Base-by-base conservation (phyloP, 129 eudicot species). In the Mikania micrantha region DNA sequence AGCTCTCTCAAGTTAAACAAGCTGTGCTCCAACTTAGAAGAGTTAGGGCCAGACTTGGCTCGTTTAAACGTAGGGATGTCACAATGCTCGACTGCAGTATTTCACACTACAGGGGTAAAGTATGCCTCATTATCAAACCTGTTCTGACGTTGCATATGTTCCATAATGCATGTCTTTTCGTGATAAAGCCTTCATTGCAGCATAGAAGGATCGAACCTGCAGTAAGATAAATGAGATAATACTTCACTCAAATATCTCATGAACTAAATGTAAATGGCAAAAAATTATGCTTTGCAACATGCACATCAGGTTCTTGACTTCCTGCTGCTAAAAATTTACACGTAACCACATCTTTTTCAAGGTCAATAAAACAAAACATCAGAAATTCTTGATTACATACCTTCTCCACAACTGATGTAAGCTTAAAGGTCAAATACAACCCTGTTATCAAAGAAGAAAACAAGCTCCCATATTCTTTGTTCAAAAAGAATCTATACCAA, bases 401-500 rank as follows among this genome's bases (percentile, higher is more conserved):
- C 87, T 82, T 82, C 74, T 73, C 87, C 64, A 85, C 85, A 42
- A 85, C 75, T 35, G 91, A 79, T 38, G 91, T 85, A 36, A 85
- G 91, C 85, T 85, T 85, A 58, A 85, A 85, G 3, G 87, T 85
- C 42, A 85, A 50, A 64, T 82, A 85, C 60, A 85, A 63, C 65
- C 91, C 91, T 12, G 87, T 82, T 48, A 77, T 85, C 66, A 85
- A 61, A 44, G 91, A 85, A 69, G 91, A 85, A 77, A 85, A 82
- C 54, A 85, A 77, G 77, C 91, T 82, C 16, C 91, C 91, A 34
- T 85, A 82, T 24, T 85, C 87, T 74, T 82, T 85, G 71, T 85
- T 85, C 74, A 85, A 67, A 69, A 82, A 85, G 79, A 85, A 85
- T 35, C 91, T 75, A 52, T 85, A 85, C 91, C 91, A 85, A 60